Evolutionary conservation across 2,329 filamentous ascomycete species (phyloP), one percentile per base, ranked within the genome.

Genomic region (Trichoderma sp.): DNA sequence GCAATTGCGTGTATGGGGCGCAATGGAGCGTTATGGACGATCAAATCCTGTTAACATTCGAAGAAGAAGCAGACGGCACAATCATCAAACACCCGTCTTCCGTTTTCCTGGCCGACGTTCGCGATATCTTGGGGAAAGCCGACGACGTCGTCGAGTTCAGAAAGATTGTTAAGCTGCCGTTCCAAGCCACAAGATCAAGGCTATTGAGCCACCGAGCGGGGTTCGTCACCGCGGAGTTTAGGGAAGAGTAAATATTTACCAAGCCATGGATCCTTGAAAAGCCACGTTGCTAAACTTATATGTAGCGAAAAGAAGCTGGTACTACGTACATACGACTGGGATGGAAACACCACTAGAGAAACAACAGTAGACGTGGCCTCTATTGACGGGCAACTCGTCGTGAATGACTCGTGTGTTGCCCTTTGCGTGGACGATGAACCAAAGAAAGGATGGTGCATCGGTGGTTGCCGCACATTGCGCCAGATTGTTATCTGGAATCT

Each of bases 1-100:
- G 8, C 13, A 24, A 66, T 4, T 10, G 19, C 11, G 13, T 4
- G 5, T 57, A 58, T 43, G 10, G 33, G 11, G 35, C 62, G 27
- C 52, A 58, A 66, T 66, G 63, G 63, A 66, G 63, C 29, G 63
- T 66, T 37, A 66, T 66, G 63, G 63, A 66, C 53, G 63, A 66
- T n/a, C 63, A 66, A n/a, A 58, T 66, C 53, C n/a, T 66, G 63
- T 21, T 58, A 21, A 49, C 53, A 13, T 27, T 66, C 21, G 53
- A 55, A 14, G 16, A 53, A 27, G 40, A 21, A 31, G 49, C 29
- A 7, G 14, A 35, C 35, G 33, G n/a, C 5, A 47, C 53, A n/a
- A 24, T 37, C 13, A 24, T 13, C 4, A 49, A 11, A 5, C 21
- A 21, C 14, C 49, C 52, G 19, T 66, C 63, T 19, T 31, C 27